Percentiles rank a stretch among this genome's conserved stretches.
Evolutionary conservation across 2,329 filamentous ascomycete genomes (phyloP).

Genomic region (Didymella pinodella): DNA sequence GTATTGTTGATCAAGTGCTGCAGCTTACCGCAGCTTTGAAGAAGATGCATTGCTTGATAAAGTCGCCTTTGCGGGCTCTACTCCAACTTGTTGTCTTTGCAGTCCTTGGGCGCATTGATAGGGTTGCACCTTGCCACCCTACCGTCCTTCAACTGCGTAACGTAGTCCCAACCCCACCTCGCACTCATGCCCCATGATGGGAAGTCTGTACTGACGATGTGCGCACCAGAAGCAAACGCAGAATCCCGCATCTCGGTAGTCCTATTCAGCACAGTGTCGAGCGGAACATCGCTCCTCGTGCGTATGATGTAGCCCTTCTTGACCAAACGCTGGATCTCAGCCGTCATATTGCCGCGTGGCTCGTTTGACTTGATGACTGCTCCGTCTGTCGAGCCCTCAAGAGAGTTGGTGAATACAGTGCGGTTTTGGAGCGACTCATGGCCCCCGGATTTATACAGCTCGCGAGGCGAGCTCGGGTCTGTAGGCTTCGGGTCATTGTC

Average conservation of each 20-base stretch:
- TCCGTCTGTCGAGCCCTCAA: conserved; percentile 56
- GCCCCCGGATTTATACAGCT: conserved; percentile 50
- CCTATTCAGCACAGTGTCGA: conserved; percentile 53
- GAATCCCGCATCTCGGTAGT: conserved; percentile 55
- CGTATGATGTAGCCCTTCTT: conserved; percentile 60
- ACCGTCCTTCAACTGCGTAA: conserved; percentile 41
- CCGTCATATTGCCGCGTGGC: conserved; percentile 47
- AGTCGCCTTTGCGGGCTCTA: not conserved
- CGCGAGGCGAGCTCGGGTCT: conserved; percentile 42
- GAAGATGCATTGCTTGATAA: not conserved
- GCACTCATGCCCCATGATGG: conserved; percentile 57
- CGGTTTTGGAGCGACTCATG: conserved; percentile 54
- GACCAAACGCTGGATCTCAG: conserved; percentile 56
- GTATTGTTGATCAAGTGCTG: not conserved
- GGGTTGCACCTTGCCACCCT: conserved; percentile 51
- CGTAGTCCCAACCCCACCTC: conserved; percentile 59
- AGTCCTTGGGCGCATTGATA: conserved; percentile 47
- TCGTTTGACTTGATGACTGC: conserved; percentile 62
- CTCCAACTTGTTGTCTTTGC: conserved; percentile 35
- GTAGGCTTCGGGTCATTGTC: conserved; percentile 56
- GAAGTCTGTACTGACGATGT: conserved; percentile 61
- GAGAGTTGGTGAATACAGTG: conserved; percentile 59
- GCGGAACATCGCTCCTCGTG: conserved; percentile 58
- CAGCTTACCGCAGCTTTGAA: not conserved
- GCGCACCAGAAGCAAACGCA: conserved; percentile 58